Conservation (phyloP, 345 rosid genomes). For the Combretum micranthum region DNA sequence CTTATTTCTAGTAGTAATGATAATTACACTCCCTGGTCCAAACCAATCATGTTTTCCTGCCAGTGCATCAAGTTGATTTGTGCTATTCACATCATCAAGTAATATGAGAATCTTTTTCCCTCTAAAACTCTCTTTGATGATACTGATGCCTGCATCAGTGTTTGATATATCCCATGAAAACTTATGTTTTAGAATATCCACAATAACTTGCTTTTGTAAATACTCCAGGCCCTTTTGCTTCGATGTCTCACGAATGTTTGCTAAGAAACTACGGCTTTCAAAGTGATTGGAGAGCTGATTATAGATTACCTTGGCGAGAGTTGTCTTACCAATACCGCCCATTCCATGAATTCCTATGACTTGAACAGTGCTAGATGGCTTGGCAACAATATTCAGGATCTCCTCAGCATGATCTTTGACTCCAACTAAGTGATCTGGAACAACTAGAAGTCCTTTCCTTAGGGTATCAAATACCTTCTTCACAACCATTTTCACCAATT, state of each 20-base stretch:
- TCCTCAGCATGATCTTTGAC: neutral
- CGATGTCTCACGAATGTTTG: neutral
- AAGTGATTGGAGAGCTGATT: neutral
- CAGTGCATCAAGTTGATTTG: neutral
- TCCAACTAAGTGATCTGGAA: neutral
- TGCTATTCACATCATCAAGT: slow-evolving; percentile 4
- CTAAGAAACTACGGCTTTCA: neutral
- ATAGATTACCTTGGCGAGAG: neutral
- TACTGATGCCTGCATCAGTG: neutral
- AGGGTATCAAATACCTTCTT: neutral
- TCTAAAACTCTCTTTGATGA: neutral
- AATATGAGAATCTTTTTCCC: slow-evolving; percentile 1
- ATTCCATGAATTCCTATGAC: neutral
- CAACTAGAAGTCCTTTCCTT: neutral
- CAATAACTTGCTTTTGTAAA: slow-evolving; percentile 1
- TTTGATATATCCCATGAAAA: too few species aligned
- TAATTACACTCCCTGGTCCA: slow-evolving; percentile 2
- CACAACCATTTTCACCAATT: slow-evolving; percentile 5
- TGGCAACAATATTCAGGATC: neutral
- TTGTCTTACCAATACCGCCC: slow-evolving; percentile 8
- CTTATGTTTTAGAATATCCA: neutral
- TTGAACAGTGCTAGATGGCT: neutral
- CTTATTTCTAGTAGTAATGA: neutral
- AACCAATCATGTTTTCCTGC: neutral
- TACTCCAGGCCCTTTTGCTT: neutral